Percentiles rank a stretch among this genome's conserved stretches.
phyloP scores from a whole-genome alignment of 192 early-diverging fungal genomes.

The Phycomyces nitens region DNA sequence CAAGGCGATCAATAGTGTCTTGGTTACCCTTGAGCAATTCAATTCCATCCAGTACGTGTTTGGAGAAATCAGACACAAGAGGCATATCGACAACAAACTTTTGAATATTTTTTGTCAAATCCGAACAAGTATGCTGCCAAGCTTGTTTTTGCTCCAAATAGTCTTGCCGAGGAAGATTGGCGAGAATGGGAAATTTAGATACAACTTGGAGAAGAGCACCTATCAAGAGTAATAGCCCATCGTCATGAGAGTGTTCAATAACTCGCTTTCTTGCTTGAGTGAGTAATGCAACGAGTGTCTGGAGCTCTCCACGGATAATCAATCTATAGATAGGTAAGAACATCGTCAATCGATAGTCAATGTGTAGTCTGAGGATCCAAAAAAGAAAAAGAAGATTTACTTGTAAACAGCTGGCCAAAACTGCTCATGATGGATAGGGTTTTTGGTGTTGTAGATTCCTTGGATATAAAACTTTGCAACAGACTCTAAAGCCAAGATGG shows the following conservation, averaged over 20 bases:
- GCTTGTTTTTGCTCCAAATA: too few relatives aligned
- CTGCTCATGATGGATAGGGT: not conserved
- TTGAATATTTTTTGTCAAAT: too few relatives aligned
- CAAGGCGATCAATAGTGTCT: too few relatives aligned
- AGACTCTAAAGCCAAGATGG: not conserved
- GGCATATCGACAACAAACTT: too few relatives aligned
- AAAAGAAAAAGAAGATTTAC: not conserved
- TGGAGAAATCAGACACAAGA: too few relatives aligned
- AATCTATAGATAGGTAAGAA: not conserved
- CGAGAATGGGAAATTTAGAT: not conserved
- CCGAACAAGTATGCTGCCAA: too few relatives aligned
- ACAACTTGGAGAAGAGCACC: not conserved
- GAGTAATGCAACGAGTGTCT: not conserved
- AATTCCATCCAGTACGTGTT: too few relatives aligned
- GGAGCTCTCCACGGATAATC: not conserved
- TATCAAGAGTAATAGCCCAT: not conserved
- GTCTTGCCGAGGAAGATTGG: too few relatives aligned
- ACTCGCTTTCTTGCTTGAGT: not conserved
- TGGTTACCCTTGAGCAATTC: too few relatives aligned
- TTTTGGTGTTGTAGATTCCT: slow-evolving; percentile 5
- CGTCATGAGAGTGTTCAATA: not conserved
- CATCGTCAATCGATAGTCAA: too few relatives aligned
- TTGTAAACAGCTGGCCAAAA: slow-evolving; percentile 12
- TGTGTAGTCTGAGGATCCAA: not conserved
- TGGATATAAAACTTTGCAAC: slow-evolving; percentile 1